These are phyloP conservation scores for Jamesozyma piceae DNA, from an alignment of 805 yeast genomes.

Conservation along the genomic window DNA sequence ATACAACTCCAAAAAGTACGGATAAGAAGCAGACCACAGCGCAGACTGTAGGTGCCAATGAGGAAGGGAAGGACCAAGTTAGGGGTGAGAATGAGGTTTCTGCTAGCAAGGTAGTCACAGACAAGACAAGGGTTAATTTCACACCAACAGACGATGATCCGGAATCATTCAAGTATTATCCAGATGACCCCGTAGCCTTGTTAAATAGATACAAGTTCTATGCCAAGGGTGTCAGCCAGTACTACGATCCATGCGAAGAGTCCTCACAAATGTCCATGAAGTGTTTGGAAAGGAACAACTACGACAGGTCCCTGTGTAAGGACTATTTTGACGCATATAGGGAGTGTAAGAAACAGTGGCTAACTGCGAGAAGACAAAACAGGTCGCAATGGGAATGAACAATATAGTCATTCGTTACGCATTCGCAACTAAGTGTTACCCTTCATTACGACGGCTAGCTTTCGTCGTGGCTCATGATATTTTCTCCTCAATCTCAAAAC, in stretches of 20 bases:
- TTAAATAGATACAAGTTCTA: slow-evolving; percentile 61
- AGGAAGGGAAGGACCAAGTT: too few species aligned
- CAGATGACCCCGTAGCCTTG: slow-evolving; percentile 75
- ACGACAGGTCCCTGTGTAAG: slow-evolving; percentile 56
- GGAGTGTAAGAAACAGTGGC: slow-evolving; percentile 81
- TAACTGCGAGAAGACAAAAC: slow-evolving; percentile 33
- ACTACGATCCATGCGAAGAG: slow-evolving; percentile 88
- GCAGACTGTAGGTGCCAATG: too few species aligned
- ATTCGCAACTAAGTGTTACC: neutral
- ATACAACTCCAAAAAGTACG: too few species aligned
- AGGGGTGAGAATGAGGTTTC: too few species aligned
- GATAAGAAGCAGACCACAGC: too few species aligned
- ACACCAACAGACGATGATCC: slow-evolving; percentile 9
- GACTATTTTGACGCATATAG: slow-evolving; percentile 88
- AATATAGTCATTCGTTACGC: neutral
- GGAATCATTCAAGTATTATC: slow-evolving; percentile 35
- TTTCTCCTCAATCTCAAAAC: too few species aligned
- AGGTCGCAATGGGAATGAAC: slow-evolving; percentile 24
- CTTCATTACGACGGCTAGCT: too few species aligned
- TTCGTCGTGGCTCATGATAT: too few species aligned
- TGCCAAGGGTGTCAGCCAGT: slow-evolving; percentile 70
- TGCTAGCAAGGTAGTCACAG: slow-evolving; percentile 1
- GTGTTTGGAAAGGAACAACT: slow-evolving; percentile 72
- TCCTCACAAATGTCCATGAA: slow-evolving; percentile 77
- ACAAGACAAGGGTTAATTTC: slow-evolving; percentile 4